phyloP scores from a whole-genome alignment of 768 basidiomycete species.

The Galerina marginata region DNA sequence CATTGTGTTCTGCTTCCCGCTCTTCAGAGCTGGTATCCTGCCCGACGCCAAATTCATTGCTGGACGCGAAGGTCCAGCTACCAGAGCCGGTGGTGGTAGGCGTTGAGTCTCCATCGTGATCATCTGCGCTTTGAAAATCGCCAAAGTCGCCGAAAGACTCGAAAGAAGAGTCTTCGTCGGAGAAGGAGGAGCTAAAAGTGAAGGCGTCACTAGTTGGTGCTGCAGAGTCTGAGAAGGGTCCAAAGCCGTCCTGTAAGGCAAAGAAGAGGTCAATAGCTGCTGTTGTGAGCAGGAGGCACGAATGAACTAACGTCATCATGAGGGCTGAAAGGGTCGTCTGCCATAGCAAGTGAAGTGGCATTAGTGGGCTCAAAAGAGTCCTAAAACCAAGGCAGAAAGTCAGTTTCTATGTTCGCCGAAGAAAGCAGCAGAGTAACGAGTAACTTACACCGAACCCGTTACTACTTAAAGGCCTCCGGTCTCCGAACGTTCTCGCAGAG shows the following conservation, averaged over 20 bases:
- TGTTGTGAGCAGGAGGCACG: not conserved
- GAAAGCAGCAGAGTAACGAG: not conserved
- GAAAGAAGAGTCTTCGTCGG: slow-evolving; percentile 74
- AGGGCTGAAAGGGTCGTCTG: slow-evolving; percentile 56
- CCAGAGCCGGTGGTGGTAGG: slow-evolving; percentile 54
- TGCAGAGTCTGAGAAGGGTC: slow-evolving; percentile 78
- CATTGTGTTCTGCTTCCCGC: not conserved
- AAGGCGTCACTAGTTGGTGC: slow-evolving; percentile 55
- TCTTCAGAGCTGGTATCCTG: not conserved
- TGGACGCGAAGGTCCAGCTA: slow-evolving; percentile 66
- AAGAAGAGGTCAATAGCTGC: slow-evolving; percentile 1
- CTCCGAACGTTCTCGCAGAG: slow-evolving; percentile 49
- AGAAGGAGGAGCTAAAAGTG: slow-evolving; percentile 60
- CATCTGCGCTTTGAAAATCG: slow-evolving; percentile 67
- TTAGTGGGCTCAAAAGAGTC: slow-evolving; percentile 56
- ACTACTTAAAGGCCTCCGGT: slow-evolving; percentile 49
- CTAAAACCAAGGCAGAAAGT: slow-evolving; percentile 30
- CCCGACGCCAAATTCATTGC: slow-evolving; percentile 16
- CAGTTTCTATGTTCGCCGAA: not conserved
- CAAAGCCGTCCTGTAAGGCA: slow-evolving; percentile 64
- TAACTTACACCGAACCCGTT: slow-evolving; percentile 61
- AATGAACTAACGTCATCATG: slow-evolving; percentile 54
- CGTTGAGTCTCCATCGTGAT: slow-evolving; percentile 33
- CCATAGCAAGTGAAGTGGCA: slow-evolving; percentile 39
- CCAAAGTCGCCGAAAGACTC: slow-evolving; percentile 83